Evolutionary conservation across 495 filamentous ascomycete species (phyloP).

Genomic region (Podospora pseudocomata): DNA sequence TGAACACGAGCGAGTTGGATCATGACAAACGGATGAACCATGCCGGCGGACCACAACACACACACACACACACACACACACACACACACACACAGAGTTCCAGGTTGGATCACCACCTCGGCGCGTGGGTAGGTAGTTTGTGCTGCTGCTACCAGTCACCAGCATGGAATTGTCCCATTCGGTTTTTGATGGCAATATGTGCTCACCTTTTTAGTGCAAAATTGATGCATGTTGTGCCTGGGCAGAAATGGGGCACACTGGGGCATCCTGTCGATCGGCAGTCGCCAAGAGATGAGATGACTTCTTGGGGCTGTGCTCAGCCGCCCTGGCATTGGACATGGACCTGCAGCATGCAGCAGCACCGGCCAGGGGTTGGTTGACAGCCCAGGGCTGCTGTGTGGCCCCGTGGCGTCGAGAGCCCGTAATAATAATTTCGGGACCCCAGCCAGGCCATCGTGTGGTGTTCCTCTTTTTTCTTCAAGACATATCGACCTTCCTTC

Average conservation of each 20-base stretch:
- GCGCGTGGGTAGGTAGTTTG: no score
- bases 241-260: neutral
- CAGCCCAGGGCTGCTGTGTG: conserved; percentile 3
- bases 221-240: conserved; percentile 10
- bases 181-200: neutral
- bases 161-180: no score
- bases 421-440: conserved; percentile 14
- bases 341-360: neutral
- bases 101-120: no score
- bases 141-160: no score
- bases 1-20: no score
- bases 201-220: conserved; percentile 3
- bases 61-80: neutral
- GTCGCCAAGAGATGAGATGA: conserved; percentile 9
- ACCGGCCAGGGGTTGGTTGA: neutral
- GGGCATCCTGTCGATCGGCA: conserved; percentile 7
- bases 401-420: conserved; percentile 2
- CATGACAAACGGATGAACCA: no score
- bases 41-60: no score
- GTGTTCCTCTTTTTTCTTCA: conserved; percentile 12
- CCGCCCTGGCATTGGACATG: conserved; percentile 9
- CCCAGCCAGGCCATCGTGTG: neutral
- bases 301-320: conserved; percentile 11
- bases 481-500: conserved; percentile 3
- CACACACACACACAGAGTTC: neutral